These are phyloP conservation scores for Pseudozyma tsukubaensis DNA, from an alignment of 1,284 basidiomycete genomes.

Conservation along the genomic window DNA sequence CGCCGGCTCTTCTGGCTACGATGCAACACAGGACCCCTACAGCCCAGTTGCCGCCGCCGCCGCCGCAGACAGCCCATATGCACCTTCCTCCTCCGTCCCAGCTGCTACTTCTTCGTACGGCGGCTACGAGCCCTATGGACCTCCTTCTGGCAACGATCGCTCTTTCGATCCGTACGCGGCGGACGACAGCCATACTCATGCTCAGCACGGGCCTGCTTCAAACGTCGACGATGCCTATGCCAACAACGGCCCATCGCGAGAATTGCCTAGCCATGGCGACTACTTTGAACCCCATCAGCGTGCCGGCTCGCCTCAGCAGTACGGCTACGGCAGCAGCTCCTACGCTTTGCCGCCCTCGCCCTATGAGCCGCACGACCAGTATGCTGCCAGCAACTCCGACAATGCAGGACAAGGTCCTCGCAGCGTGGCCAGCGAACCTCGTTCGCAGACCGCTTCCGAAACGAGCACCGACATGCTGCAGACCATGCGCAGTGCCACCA, in stretches of 20 bases:
- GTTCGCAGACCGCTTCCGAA: conserved; percentile 25
- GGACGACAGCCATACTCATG: not conserved
- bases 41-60: conserved; percentile 15
- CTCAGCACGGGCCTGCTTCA: not conserved
- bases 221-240: conserved; percentile 8
- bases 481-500: conserved; percentile 49
- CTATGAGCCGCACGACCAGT: conserved; percentile 32
- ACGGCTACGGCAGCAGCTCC: conserved; percentile 9
- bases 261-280: conserved; percentile 7
- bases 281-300: conserved; percentile 25
- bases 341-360: conserved; percentile 27
- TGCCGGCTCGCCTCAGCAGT: conserved; percentile 27
- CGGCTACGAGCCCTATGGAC: conserved; percentile 18
- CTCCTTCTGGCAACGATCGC: conserved; percentile 10
- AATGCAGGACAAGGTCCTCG: conserved; percentile 16
- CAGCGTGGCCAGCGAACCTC: conserved; percentile 19
- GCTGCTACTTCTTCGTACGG: conserved; percentile 7
- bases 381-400: conserved; percentile 17
- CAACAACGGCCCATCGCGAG: not conserved
- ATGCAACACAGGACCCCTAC: conserved; percentile 12
- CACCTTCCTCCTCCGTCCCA: not conserved
- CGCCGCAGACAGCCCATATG: conserved; percentile 8
- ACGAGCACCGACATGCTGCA: conserved; percentile 50
- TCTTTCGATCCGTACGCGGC: conserved; percentile 17
- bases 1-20: conserved; percentile 3